These are phyloP conservation scores for Pyrrhoderma lamaoense DNA, from an alignment of 1,284 basidiomycete genomes.

Conservation along the genomic window DNA sequence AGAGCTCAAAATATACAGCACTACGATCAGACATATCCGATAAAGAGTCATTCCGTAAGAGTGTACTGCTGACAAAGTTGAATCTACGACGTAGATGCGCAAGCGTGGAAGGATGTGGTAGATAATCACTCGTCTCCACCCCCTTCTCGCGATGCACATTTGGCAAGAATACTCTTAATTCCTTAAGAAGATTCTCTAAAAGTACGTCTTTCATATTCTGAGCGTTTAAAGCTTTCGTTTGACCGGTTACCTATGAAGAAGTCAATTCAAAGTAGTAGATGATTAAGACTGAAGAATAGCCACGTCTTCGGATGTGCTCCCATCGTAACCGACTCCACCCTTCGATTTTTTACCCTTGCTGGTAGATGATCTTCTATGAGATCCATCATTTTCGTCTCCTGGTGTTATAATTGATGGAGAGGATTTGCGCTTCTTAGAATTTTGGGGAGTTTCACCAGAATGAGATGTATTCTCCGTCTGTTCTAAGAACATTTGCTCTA, in stretches of 20 bases:
- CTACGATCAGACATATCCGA: constrained; percentile 87
- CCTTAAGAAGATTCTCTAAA: constrained; percentile 58
- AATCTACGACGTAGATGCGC: constrained; percentile 86
- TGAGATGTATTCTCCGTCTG: constrained; percentile 37
- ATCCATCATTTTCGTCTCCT: constrained; percentile 44
- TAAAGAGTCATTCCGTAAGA: constrained; percentile 84
- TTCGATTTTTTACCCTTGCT: constrained; percentile 54
- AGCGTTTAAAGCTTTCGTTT: constrained; percentile 62
- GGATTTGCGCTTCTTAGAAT: not conserved
- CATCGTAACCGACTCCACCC: constrained; percentile 80
- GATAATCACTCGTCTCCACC: constrained; percentile 74
- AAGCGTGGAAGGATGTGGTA: constrained; percentile 81
- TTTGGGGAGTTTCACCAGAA: constrained; percentile 15
- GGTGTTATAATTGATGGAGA: constrained; percentile 20
- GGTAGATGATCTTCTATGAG: constrained; percentile 36
- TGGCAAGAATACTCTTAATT: constrained; percentile 74
- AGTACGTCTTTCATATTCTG: constrained; percentile 67
- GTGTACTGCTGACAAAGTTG: constrained; percentile 75
- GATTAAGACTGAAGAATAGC: constrained; percentile 27
- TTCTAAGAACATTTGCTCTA: constrained; percentile 62
- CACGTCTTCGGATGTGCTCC: constrained; percentile 73
- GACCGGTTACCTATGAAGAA: constrained; percentile 42
- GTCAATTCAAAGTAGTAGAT: constrained; percentile 7
- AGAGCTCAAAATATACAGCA: constrained; percentile 78
- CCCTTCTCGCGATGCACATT: constrained; percentile 66